Evolutionary conservation across 2,329 filamentous ascomycete genomes (phyloP).

Genomic region (Aureobasidium mangrovei): DNA sequence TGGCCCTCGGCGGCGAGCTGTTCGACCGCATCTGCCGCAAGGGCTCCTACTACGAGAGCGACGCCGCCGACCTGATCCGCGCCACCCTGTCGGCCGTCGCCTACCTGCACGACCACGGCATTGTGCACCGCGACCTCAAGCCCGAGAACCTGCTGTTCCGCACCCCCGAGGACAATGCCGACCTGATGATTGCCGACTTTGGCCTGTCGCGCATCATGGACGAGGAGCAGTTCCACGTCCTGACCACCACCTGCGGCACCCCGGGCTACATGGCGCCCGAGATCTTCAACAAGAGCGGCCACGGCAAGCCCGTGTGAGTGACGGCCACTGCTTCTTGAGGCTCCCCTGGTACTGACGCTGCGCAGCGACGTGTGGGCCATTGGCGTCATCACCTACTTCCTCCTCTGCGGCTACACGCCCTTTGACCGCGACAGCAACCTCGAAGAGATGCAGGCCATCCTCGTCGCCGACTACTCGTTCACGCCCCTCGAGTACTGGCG

Average conservation of each 20-base stretch:
- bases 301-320: slow-evolving; percentile 82
- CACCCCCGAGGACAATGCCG: slow-evolving; percentile 94
- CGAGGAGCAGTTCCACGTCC: slow-evolving; percentile 93
- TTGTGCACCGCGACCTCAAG: slow-evolving; percentile 95
- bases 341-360: neutral
- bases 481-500: slow-evolving; percentile 95
- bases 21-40: slow-evolving; percentile 99
- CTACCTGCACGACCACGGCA: slow-evolving; percentile 96
- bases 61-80: slow-evolving; percentile 89
- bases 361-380: slow-evolving; percentile 86
- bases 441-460: slow-evolving; percentile 98
- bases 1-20: slow-evolving; percentile 89
- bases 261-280: slow-evolving; percentile 99
- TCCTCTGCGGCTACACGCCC: slow-evolving; percentile 94
- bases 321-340: no score
- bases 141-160: slow-evolving; percentile 95
- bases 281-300: slow-evolving; percentile 97
- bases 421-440: slow-evolving; percentile 97
- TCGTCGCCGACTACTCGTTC: slow-evolving; percentile 93
- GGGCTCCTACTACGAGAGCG: slow-evolving; percentile 95
- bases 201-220: slow-evolving; percentile 96
- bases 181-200: slow-evolving; percentile 94
- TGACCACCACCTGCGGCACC: slow-evolving; percentile 95
- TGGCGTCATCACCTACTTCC: slow-evolving; percentile 96
- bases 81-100: slow-evolving; percentile 94